These are phyloP conservation scores for Baeospora myosura DNA, from an alignment of 1,284 basidiomycete species.

Conservation along the genomic window DNA sequence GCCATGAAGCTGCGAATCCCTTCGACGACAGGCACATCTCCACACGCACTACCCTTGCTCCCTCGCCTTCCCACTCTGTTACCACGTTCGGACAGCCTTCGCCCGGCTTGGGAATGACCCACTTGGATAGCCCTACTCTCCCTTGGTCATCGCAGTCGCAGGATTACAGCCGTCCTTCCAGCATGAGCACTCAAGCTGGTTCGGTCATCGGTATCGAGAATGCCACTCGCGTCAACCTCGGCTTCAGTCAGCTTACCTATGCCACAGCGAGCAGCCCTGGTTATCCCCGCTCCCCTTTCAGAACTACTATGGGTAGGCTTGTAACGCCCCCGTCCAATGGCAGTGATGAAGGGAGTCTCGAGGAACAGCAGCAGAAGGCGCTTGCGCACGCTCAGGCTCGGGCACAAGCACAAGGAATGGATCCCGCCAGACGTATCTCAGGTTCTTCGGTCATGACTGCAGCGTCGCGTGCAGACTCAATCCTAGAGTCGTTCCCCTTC, in stretches of 20 bases:
- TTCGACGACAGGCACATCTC: slow-evolving; percentile 57
- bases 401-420: slow-evolving; percentile 46
- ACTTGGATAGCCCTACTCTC: slow-evolving; percentile 31
- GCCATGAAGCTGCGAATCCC: slow-evolving; percentile 40
- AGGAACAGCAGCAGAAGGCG: slow-evolving; percentile 57
- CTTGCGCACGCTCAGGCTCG: slow-evolving; percentile 49
- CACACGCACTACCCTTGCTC: slow-evolving; percentile 27
- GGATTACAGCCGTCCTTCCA: slow-evolving; percentile 41
- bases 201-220: slow-evolving; percentile 57
- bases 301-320: slow-evolving; percentile 55
- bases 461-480: slow-evolving; percentile 67
- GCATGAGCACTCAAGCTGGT: slow-evolving; percentile 55
- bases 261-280: slow-evolving; percentile 22
- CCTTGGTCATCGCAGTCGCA: slow-evolving; percentile 32
- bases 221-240: slow-evolving; percentile 58
- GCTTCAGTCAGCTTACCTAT: slow-evolving; percentile 27
- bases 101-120: slow-evolving; percentile 21
- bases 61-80: slow-evolving; percentile 33
- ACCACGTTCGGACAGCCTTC: slow-evolving; percentile 35
- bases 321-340: slow-evolving; percentile 34
- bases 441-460: slow-evolving; percentile 57
- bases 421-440: slow-evolving; percentile 44
- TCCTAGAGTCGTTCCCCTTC: slow-evolving; percentile 77
- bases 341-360: slow-evolving; percentile 33
- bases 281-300: slow-evolving; percentile 38